Evolutionary conservation across 768 basidiomycete genomes (phyloP), one percentile per base, ranked within the genome.

Genomic region (Agaricus subrufescens): DNA sequence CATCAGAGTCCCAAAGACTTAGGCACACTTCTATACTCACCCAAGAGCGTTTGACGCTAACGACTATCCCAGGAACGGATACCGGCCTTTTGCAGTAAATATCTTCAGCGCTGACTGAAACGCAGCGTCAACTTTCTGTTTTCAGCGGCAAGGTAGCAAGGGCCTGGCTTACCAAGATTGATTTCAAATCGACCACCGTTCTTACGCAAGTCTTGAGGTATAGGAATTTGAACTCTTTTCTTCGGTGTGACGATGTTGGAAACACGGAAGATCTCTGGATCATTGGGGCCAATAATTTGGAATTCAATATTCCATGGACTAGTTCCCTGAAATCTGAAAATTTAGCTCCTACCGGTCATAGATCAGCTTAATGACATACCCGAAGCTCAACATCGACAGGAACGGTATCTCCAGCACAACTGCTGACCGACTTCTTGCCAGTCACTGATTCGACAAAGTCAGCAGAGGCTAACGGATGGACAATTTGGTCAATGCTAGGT

Each of bases 231-330:
- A 45, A 93, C 64, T 0, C 73, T 81, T 56, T 83, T 80, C 59
- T 76, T 76, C 3, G 81, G 65, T 0, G 75, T 74, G 44, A 79
- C 73, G 48, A 94, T 85, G 23, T 77, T 79, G 29, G 72, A 64
- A 58, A 90, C 72, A 15, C 71, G 71, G 15, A 90, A 58, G 10
- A 74, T 78, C 58, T 90, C 85, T 1, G 87, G 81, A 37, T 76
- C 79, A 52, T 80, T 81, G 3, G 88, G 85, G 4, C 89, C 89
- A 39, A 91, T 87, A 11, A 93, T 74, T 63, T 93, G 89, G 25
- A 95, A 73, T 46, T 90, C 89, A 29, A 98, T 66, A 62, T 83
- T 90, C 89, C 95, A 96, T 1, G 97, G 96, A 3, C 90, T 84
- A 3, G 86, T 89, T 48, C 97, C 97, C 89, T 94, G 8, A 47